Evolutionary conservation across 2,329 filamentous ascomycete species (phyloP), one percentile per base, ranked within the genome.

Genomic region (Fusarium abutilonis): DNA sequence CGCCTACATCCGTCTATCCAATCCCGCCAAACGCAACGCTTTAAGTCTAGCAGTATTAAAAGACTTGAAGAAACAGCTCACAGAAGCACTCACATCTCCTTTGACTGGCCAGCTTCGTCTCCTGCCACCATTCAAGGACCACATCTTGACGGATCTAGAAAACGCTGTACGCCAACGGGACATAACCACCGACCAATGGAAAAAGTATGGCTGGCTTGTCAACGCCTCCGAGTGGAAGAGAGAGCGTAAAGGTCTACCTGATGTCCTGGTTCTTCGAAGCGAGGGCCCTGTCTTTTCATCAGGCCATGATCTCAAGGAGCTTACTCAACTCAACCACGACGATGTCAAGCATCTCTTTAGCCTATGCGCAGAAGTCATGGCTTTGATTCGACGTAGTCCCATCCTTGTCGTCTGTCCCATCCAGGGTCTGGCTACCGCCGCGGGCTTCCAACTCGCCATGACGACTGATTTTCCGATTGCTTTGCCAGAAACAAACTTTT

Each of bases 391-490:
- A 5, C 53, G 56, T n/a, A 70, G 68, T 15, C 68, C 68, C 17
- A 59, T 54, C 0, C 49, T 62, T 1, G 52, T 70, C 4, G 60
- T 70, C 8, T 70, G 68, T 14, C 68, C 68, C 0, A 62, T 70
- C 3, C 68, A 70, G 8, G 65, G 68, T 3, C 58, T 70, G 8
- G 68, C 68, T 6, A 68, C 68, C 0, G 68, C 68, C 2, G 68
- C 68, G 0, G 68, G 68, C 3, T 68, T 70, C 6, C 68, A 70
- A 35, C 63, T 70, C 0, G 68, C 66, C 9, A 66, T 70, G 63
- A 56, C 58, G 1, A 45, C 66, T 2, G 68, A 70, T n/a, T 68
- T 56, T 14, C 66, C 68, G 0, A 70, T 70, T 4, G 57, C 65
- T 1, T 17, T 67, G 0, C 44, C 58, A 3, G 58, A 52, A 2